A percentile compares a stretch with the other conserved stretches of the same genome.
Conservation (phyloP, 805 yeast species). For the Lipomyces chichibuensis region DNA sequence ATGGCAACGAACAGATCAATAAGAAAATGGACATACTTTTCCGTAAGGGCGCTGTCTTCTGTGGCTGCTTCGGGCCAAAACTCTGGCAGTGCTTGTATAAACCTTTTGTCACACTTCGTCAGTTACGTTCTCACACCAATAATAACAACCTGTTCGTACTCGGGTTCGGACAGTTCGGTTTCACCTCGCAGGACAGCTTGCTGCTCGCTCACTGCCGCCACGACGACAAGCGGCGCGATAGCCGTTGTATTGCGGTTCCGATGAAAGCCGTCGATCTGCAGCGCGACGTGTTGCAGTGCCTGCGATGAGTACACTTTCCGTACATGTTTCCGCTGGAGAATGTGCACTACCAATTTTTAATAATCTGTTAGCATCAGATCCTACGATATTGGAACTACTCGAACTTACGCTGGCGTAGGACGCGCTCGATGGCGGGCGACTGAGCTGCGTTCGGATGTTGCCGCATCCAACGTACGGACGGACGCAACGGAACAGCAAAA, state of each 20-base stretch:
- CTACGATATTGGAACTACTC: neutral
- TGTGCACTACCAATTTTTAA: slow-evolving; percentile 21
- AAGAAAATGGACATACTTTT: neutral
- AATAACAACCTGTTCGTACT: slow-evolving; percentile 10
- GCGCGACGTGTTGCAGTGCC: slow-evolving; percentile 32
- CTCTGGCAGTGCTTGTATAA: slow-evolving; percentile 24
- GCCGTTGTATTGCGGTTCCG: slow-evolving; percentile 12
- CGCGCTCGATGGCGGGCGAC: slow-evolving; percentile 11
- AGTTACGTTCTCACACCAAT: too few species aligned
- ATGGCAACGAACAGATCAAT: neutral
- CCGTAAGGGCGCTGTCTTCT: neutral
- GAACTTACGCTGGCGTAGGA: slow-evolving; percentile 15
- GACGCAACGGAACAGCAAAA: slow-evolving; percentile 20
- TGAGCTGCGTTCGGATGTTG: slow-evolving; percentile 16
- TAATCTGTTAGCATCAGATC: neutral
- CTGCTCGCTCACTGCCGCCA: slow-evolving; percentile 8
- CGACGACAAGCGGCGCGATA: slow-evolving; percentile 9
- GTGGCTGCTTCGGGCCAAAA: slow-evolving; percentile 23
- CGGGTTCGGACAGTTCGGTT: slow-evolving; percentile 16
- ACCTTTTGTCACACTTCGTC: slow-evolving; percentile 6
- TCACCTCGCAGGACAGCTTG: slow-evolving; percentile 21
- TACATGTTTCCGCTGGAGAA: slow-evolving; percentile 16
- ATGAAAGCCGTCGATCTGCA: slow-evolving; percentile 26
- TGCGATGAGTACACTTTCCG: slow-evolving; percentile 22
- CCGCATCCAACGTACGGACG: slow-evolving; percentile 23